Percentiles rank a stretch among this genome's conserved stretches.
These are phyloP conservation scores for Saturnispora ahearnii DNA, from an alignment of 805 yeast genomes.

Conservation along the genomic window DNA sequence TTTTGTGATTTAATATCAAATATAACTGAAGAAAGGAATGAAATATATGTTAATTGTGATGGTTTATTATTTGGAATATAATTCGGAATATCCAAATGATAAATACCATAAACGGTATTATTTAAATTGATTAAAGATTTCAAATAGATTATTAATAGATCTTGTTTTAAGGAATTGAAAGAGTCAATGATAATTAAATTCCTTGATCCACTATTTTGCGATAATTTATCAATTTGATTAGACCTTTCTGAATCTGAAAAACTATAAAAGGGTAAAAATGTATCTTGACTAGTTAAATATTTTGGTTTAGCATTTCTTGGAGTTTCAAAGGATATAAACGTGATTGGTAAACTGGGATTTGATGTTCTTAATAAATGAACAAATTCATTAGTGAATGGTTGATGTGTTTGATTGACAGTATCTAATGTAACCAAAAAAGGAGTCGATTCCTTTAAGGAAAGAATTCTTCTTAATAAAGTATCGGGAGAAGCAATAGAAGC, in stretches of 20 bases:
- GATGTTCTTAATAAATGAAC: slow-evolving; percentile 29
- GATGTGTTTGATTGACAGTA: slow-evolving; percentile 59
- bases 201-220: neutral
- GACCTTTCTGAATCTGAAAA: slow-evolving; percentile 11
- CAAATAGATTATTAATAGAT: slow-evolving; percentile 34
- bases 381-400: slow-evolving; percentile 49
- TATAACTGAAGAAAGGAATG: slow-evolving; percentile 68
- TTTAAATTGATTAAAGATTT: slow-evolving; percentile 31
- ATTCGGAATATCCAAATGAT: slow-evolving; percentile 34
- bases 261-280: slow-evolving; percentile 38
- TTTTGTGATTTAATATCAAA: slow-evolving; percentile 31
- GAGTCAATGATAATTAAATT: slow-evolving; percentile 56
- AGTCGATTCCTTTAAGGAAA: slow-evolving; percentile 61
- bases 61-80: slow-evolving; percentile 13
- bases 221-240: slow-evolving; percentile 4
- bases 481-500: slow-evolving; percentile 27
- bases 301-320: slow-evolving; percentile 33
- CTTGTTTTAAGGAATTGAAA: slow-evolving; percentile 44
- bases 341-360: slow-evolving; percentile 25
- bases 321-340: slow-evolving; percentile 66
- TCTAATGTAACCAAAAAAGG: slow-evolving; percentile 69
- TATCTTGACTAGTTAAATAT: slow-evolving; percentile 29
- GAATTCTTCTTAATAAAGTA: slow-evolving; percentile 58
- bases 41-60: slow-evolving; percentile 27
- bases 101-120: slow-evolving; percentile 37